Evolutionary conservation across 306 rosid genomes (phyloP).

Genomic region (Lathyrus aphaca): DNA sequence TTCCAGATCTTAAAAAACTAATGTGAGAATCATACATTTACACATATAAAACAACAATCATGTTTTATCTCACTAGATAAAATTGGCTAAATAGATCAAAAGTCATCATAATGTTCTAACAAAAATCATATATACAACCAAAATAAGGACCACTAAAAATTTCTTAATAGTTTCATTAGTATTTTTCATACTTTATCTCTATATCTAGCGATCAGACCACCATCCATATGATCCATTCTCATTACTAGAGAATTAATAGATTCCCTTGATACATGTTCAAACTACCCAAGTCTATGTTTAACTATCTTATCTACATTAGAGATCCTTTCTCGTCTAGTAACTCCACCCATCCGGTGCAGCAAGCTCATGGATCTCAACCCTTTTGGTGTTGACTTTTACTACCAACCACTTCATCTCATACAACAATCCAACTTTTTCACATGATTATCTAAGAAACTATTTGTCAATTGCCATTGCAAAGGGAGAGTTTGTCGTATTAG

Average conservation of each 20-base stretch:
- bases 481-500: not conserved
- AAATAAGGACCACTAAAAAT: not conserved
- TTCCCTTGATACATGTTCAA: not conserved
- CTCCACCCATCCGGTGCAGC: not conserved
- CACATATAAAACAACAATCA: not conserved
- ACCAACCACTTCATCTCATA: not conserved
- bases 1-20: not conserved
- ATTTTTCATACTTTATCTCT: not conserved
- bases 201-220: not conserved
- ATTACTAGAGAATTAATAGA: not conserved
- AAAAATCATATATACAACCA: not conserved
- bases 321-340: not conserved
- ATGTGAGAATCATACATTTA: not conserved
- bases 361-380: not conserved
- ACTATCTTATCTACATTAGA: not conserved
- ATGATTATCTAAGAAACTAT: not conserved
- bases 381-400: not conserved
- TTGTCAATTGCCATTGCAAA: not conserved
- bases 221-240: not conserved
- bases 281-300: not conserved
- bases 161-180: not conserved
- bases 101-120: not conserved
- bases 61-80: not conserved
- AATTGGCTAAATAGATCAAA: not conserved
- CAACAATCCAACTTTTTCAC: not conserved